Conservation (phyloP, 1,139 yeast genomes). For the Protomyces macrosporus region DNA sequence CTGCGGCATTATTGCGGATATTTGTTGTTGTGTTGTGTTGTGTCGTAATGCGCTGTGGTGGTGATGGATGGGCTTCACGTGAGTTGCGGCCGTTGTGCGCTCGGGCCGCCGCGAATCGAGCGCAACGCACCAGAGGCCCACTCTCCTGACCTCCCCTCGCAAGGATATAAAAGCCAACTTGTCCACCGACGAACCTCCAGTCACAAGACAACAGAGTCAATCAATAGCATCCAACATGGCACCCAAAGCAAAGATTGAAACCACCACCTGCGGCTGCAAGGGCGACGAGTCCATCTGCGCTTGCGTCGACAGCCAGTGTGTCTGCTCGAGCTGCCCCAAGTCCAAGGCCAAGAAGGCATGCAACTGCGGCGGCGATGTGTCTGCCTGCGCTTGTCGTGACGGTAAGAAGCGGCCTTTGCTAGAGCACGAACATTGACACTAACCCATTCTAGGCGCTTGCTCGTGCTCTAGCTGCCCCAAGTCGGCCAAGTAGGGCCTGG, state of each 20-base stretch:
- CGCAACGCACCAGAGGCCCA: neutral
- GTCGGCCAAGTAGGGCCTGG: neutral
- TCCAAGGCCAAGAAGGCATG: neutral
- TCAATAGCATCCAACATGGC: neutral
- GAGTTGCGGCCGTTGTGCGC: neutral
- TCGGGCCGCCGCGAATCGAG: neutral
- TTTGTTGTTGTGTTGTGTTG: too few relatives aligned
- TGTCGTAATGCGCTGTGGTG: too few relatives aligned
- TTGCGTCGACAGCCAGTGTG: constrained; percentile 18
- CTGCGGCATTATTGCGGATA: too few relatives aligned
- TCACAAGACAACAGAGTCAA: neutral
- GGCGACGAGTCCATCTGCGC: constrained; percentile 26
- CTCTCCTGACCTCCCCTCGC: neutral
- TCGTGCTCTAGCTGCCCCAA: neutral
- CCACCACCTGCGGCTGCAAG: constrained; percentile 16
- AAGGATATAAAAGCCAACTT: neutral
- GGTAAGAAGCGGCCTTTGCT: neutral
- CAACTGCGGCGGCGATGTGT: constrained; percentile 2
- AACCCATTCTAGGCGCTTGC: neutral
- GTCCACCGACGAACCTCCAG: neutral
- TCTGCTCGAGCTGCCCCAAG: constrained; percentile 19
- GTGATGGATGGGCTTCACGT: too few relatives aligned
- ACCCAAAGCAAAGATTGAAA: neutral
- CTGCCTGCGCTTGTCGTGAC: neutral
- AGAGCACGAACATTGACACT: neutral